Conservation (phyloP, 2,329 filamentous ascomycete species). For the Rutstroemia sydowiana region DNA sequence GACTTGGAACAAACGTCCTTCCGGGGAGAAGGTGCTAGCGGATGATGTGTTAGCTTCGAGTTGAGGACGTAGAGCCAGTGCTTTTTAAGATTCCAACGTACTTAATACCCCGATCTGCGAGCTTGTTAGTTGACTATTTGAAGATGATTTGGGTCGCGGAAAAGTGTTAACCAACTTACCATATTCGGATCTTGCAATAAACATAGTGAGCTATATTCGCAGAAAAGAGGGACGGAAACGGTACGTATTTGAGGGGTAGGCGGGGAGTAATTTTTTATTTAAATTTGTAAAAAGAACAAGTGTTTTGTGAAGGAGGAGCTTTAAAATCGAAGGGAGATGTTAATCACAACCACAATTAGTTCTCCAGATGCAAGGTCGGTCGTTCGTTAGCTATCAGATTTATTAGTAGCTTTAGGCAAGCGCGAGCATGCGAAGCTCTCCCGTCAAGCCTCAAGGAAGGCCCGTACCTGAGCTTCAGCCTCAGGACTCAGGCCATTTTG, state of each 20-base stretch:
- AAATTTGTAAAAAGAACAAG: background rate
- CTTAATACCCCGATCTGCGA: constrained; percentile 93
- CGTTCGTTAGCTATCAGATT: constrained; percentile 8
- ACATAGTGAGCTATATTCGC: constrained; percentile 61
- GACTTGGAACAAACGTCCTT: constrained; percentile 99
- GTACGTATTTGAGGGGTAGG: background rate
- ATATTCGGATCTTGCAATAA: constrained; percentile 99
- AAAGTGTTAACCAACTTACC: constrained; percentile 50
- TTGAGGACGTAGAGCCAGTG: background rate
- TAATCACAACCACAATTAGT: constrained; percentile 3
- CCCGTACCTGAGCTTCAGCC: constrained; percentile 6
- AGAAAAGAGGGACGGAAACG: background rate
- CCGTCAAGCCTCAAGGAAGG: background rate
- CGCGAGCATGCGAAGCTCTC: constrained; percentile 12
- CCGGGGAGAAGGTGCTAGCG: constrained; percentile 91
- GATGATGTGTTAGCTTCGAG: constrained; percentile 14
- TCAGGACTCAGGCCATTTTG: background rate
- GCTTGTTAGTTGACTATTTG: constrained; percentile 33
- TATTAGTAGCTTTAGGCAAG: constrained; percentile 10
- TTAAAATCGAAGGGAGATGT: constrained; percentile 1
- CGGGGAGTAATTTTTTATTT: background rate
- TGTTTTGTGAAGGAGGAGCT: background rate
- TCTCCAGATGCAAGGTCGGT: background rate
- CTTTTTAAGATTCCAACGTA: constrained; percentile 39
- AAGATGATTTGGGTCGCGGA: constrained; percentile 8